Evolutionary conservation across 768 basidiomycete genomes (phyloP).

Genomic region (Chiua virens): DNA sequence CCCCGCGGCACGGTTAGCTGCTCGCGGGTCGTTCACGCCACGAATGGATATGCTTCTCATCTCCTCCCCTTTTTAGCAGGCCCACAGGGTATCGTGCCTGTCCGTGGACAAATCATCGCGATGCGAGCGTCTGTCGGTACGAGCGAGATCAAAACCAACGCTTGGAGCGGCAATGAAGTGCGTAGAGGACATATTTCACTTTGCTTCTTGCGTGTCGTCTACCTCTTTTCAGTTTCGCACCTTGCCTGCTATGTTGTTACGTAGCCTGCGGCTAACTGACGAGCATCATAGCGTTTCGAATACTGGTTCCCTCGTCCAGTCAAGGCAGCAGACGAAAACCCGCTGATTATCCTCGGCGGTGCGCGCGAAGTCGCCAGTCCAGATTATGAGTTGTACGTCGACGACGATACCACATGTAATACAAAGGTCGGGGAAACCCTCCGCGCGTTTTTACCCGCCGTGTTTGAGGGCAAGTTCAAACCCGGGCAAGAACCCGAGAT

Average conservation of each 20-base stretch:
- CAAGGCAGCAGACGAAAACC: constrained; percentile 32
- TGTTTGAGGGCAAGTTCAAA: constrained; percentile 58
- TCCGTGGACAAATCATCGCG: constrained; percentile 66
- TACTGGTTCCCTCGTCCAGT: constrained; percentile 83
- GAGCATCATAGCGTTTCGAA: constrained; percentile 45
- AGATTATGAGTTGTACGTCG: constrained; percentile 48
- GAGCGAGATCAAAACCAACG: constrained; percentile 40
- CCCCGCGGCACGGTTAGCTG: constrained; percentile 64
- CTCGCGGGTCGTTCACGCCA: constrained; percentile 76
- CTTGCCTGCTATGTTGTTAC: too few species aligned
- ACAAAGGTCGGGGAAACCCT: constrained; percentile 46
- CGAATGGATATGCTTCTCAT: constrained; percentile 79
- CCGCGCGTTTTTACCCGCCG: constrained; percentile 55
- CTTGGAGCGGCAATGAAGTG: constrained; percentile 48
- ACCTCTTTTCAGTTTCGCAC: neutral
- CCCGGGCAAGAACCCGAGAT: constrained; percentile 55
- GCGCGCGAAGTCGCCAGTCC: constrained; percentile 46
- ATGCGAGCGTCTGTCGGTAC: constrained; percentile 41
- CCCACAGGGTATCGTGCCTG: constrained; percentile 57
- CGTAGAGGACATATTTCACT: neutral
- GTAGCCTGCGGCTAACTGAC: too few species aligned
- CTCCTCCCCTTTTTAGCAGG: constrained; percentile 71
- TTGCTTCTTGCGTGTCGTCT: too few species aligned
- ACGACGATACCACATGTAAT: constrained; percentile 60
- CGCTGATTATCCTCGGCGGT: constrained; percentile 75